Evolutionary conservation across 345 rosid species (phyloP).

Genomic region (Populus deltoides): DNA sequence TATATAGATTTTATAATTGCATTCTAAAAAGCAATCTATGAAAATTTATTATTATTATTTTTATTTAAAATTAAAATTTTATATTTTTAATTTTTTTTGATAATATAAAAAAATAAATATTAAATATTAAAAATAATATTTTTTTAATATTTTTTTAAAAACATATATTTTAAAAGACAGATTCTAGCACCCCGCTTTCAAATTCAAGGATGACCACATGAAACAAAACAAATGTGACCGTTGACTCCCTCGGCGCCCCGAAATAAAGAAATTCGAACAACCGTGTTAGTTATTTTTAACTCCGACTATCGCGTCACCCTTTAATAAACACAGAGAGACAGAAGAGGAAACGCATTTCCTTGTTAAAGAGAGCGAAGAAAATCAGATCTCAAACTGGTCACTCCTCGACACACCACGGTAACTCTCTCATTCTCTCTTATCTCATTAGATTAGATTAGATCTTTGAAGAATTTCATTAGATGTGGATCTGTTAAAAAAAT

Average conservation of each 20-base stretch:
- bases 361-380: not conserved
- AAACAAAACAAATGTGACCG: not conserved
- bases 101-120: rapidly evolving
- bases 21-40: too few species aligned
- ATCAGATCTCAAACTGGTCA: not conserved
- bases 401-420: not conserved
- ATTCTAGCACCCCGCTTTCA: too few species aligned
- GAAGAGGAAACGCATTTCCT: not conserved
- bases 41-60: too few species aligned
- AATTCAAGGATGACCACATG: not conserved
- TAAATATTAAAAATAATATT: too few species aligned
- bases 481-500: not conserved
- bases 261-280: not conserved
- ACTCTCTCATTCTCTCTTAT: not conserved
- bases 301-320: not conserved
- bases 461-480: not conserved
- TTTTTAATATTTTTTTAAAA: too few species aligned
- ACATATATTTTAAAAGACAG: too few species aligned
- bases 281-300: not conserved
- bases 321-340: not conserved
- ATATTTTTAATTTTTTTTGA: rapidly evolving
- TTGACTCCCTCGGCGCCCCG: not conserved
- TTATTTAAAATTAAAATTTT: too few species aligned
- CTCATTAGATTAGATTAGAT: not conserved
- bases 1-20: too few species aligned